Evolutionary conservation across 2,329 filamentous ascomycete genomes (phyloP).

Genomic region (Endoconidiophora laricicola): DNA sequence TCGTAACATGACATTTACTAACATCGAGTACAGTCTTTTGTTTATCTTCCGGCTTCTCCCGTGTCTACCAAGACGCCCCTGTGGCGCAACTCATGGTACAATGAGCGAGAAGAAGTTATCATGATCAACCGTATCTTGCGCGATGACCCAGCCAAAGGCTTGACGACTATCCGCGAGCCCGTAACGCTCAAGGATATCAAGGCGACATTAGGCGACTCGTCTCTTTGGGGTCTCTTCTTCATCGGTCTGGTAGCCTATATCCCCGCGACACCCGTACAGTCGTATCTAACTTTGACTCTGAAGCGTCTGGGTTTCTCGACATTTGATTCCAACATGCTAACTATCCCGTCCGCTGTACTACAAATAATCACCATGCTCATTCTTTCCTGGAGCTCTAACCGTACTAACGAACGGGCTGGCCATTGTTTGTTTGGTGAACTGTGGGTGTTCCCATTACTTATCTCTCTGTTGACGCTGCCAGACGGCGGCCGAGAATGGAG

Average conservation of each 20-base stretch:
- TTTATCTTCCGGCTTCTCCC: constrained; percentile 47
- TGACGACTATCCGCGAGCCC: constrained; percentile 38
- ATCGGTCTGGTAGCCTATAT: constrained; percentile 15
- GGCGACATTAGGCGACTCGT: constrained; percentile 32
- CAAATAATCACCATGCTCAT: constrained; percentile 14
- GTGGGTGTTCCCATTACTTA: constrained; percentile 21
- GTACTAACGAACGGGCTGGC: constrained; percentile 18
- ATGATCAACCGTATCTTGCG: constrained; percentile 37
- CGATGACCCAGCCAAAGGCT: constrained; percentile 37
- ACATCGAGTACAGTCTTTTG: constrained; percentile 24
- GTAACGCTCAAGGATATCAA: constrained; percentile 30
- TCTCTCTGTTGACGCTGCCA: constrained; percentile 20
- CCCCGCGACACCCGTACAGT: constrained; percentile 15
- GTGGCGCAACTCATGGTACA: constrained; percentile 40
- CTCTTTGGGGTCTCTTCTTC: constrained; percentile 38
- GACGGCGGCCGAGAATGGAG: constrained; percentile 18
- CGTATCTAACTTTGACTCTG: constrained; percentile 18
- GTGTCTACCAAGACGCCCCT: constrained; percentile 46
- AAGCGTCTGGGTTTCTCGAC: constrained; percentile 21
- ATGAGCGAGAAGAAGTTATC: constrained; percentile 38
- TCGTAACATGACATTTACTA: constrained; percentile 14
- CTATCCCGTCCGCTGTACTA: constrained; percentile 26
- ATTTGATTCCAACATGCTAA: constrained; percentile 39
- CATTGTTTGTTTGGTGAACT: constrained; percentile 20
- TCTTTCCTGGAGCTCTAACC: constrained; percentile 20